Base-by-base conservation (phyloP, 768 basidiomycete genomes). In the Suillus decipiens region DNA sequence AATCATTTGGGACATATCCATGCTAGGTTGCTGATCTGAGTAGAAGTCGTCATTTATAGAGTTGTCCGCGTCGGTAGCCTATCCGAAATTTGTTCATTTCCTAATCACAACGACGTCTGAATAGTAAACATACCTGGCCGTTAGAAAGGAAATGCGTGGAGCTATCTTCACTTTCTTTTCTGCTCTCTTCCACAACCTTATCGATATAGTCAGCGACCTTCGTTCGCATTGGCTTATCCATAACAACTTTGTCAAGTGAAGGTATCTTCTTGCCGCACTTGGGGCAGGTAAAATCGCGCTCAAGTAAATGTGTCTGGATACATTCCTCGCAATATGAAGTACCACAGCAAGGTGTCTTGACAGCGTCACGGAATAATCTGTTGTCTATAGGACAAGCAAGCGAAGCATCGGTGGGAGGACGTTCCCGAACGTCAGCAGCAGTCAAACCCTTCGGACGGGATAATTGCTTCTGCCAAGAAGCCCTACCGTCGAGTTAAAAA, bases 321-420 rank as follows among this genome's bases (percentile, higher is more conserved):
- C 96, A 98, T 75, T 99, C 96, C 77, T 99, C 96, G 82, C 96
- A 98, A 77, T 92, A 99, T 14, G 84, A 71, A 47, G 89, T 93
- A 68, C 85, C 86, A 80, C 96, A 99, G 77, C 96, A 98, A 2
- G 97, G 96, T 3, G 94, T 96, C 77, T 92, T 91, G 72, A 96
- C 92, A 53, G 96, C 95, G 72, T 98, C 95, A 69, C 91, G 90
- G 76, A 97, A 88, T 37, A 99, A 86, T 80, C 89, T 93, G 77
- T 89, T 89, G 84, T 96, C 96, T 74, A 98, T 89, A 8, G 93
- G 87, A 76, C 96, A 98, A 12, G 87, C 84, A 55, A 99, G 82
- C 7, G 90, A 80, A 5, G 87, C 72, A 71, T 99, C 96, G 54
- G 88, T 81, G 0, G 95, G 92, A 14, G 86, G 81, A 58, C 87